Evolutionary conservation across 306 rosid species (phyloP), one percentile per base, ranked within the genome.

Genomic region (Dalbergia cultrata): DNA sequence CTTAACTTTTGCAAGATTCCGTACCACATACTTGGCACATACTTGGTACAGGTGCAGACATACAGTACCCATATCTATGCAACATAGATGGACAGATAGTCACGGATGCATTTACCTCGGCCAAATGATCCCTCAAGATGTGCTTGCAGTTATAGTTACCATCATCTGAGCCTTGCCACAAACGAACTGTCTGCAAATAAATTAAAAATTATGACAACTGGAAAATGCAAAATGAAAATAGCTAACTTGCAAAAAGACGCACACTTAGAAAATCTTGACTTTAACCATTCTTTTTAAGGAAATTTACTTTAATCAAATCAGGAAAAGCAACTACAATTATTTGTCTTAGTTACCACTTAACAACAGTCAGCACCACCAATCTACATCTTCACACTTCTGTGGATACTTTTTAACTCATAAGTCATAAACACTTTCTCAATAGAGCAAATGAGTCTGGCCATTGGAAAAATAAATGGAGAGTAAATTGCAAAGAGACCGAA

Each of bases 141-240:
- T 96, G 98, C 22, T 81, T 85, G 82, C 99, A 93, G 84, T 75
- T 86, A 61, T 93, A 96, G 86, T 72, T 83, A 70, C 97, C 98
- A 78, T 89, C 97, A 77, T 92, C 91, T 70, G 97, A 86, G 34
- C 81, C 87, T 90, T 93, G 95, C 99, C 99, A 96, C 73, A 92
- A 67, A 21, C 99, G 98, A 58, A 96, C 98, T 9, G 99, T 92
- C 99, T 96, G 89, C 83, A 86, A 78, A 67, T 50, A 14, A 76
- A 80, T 53, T 53, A 39, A 45, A 81, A 41, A 54, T 21, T 49
- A 34, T 59, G 56, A 84, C 47, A 16, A 52, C 47, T 19, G 26
- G 47, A 72, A 50, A 19, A 54, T 6, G 43, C 8, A 72, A 65
- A 73, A 77, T 13, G 9, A 11, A 49, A 66, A 66, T n/a, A 65